Evolutionary conservation across 73 alveolate species (phyloP).

Genomic region (Paramecium bursaria): DNA sequence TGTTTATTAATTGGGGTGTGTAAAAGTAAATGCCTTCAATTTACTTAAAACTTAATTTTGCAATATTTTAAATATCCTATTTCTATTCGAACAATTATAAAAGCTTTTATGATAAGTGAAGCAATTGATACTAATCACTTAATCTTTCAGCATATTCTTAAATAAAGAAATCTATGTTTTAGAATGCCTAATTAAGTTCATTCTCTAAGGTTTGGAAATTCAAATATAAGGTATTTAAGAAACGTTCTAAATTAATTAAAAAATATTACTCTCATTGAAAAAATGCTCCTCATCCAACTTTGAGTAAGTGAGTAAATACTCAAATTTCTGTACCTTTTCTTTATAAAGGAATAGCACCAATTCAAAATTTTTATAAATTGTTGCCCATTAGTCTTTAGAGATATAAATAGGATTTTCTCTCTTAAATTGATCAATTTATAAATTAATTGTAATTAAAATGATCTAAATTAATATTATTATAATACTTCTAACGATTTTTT

Average conservation of each 20-base stretch:
- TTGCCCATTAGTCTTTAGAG: conserved; percentile 6
- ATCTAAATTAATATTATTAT: neutral
- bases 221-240: neutral
- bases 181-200: conserved; percentile 34
- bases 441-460: conserved; percentile 11
- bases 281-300: conserved; percentile 24
- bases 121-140: conserved; percentile 25
- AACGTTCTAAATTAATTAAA: too few relatives aligned
- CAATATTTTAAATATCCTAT: conserved; percentile 11
- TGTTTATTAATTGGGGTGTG: conserved; percentile 21
- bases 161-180: neutral
- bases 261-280: neutral
- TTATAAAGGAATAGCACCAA: neutral
- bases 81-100: conserved; percentile 19
- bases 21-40: conserved; percentile 20
- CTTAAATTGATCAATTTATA: conserved; percentile 30
- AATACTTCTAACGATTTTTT: conserved; percentile 25
- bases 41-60: conserved; percentile 21
- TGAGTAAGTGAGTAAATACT: neutral
- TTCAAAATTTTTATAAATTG: conserved; percentile 21
- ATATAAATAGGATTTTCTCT: conserved; percentile 3
- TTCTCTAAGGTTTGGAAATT: conserved; percentile 40
- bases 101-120: conserved; percentile 19
- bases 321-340: conserved; percentile 12
- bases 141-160: conserved; percentile 60